phyloP scores from a whole-genome alignment of 2,329 filamentous ascomycete species.

The Phaeomoniella chlamydospora region DNA sequence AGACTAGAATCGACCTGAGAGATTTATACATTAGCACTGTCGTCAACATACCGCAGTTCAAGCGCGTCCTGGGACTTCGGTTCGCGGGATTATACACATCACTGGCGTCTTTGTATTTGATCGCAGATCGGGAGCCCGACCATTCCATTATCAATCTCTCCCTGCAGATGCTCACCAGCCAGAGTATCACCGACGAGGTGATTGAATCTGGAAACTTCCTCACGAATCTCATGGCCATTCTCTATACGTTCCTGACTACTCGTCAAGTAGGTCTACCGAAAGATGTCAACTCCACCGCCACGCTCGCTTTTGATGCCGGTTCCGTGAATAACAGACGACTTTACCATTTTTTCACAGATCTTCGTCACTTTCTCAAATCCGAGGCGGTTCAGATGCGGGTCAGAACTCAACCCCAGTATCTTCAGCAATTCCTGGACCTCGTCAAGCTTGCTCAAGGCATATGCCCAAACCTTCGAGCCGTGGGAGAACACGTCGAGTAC shows the following conservation, averaged over 20 bases:
- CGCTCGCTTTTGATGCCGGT: conserved; percentile 82
- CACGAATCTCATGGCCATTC: conserved; percentile 84
- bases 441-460: conserved; percentile 96
- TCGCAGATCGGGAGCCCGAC: conserved; percentile 90
- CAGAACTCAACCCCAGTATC: conserved; percentile 69
- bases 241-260: conserved; percentile 94
- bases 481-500: conserved; percentile 94
- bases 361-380: conserved; percentile 81
- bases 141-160: conserved; percentile 98
- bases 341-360: conserved; percentile 94
- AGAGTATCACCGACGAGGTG: conserved; percentile 90
- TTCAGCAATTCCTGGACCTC: conserved; percentile 87
- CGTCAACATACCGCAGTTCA: conserved; percentile 90
- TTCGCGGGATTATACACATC: conserved; percentile 92
- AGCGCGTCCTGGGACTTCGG: conserved; percentile 79
- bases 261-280: conserved; percentile 89
- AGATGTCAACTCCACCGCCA: conserved; percentile 73
- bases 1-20: conserved; percentile 74
- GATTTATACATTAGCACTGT: conserved; percentile 94
- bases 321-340: conserved; percentile 90
- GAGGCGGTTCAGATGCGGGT: conserved; percentile 77
- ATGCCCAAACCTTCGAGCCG: conserved; percentile 79
- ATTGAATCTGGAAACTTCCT: conserved; percentile 92
- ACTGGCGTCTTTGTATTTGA: conserved; percentile 83
- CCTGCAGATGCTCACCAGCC: conserved; percentile 89